Percentiles rank a stretch among this genome's conserved stretches.
These are phyloP conservation scores for Xylaria telfairii DNA, from an alignment of 495 filamentous ascomycete genomes.

Conservation along the genomic window DNA sequence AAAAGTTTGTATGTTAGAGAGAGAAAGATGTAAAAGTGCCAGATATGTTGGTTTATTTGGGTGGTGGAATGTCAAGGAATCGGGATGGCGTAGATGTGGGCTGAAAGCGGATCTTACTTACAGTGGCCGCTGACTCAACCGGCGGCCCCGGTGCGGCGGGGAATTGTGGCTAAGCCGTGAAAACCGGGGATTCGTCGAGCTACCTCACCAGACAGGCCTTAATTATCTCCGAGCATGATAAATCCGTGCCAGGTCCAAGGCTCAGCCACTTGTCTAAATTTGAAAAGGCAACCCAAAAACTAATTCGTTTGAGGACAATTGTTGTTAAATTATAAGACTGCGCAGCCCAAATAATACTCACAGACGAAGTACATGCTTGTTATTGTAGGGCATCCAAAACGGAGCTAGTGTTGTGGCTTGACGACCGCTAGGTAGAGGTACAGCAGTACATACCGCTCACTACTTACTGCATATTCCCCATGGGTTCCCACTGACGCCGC, in stretches of 20 bases:
- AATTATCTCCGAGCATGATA: neutral
- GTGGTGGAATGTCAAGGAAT: conserved; percentile 43
- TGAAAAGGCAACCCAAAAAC: neutral
- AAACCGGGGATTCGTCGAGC: neutral
- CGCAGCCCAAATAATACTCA: neutral
- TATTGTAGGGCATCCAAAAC: too few species aligned
- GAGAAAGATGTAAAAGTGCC: conserved; percentile 28
- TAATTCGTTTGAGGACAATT: neutral
- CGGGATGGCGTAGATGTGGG: conserved; percentile 39
- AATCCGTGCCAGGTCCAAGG: neutral
- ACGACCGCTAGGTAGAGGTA: neutral
- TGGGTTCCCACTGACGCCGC: neutral
- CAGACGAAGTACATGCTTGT: neutral
- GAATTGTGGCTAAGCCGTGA: neutral
- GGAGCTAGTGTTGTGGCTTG: conserved; percentile 14
- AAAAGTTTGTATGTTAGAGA: conserved; percentile 6
- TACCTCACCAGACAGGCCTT: neutral
- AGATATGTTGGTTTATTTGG: conserved; percentile 29
- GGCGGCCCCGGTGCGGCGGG: conserved; percentile 26
- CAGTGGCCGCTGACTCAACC: conserved; percentile 39
- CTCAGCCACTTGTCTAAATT: neutral
- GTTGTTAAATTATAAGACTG: neutral
- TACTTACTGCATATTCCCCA: too few species aligned
- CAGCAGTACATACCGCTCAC: too few species aligned
- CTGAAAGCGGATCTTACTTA: conserved; percentile 37